Evolutionary conservation across 805 yeast species (phyloP).

Genomic region (Starmerella etchellsii): DNA sequence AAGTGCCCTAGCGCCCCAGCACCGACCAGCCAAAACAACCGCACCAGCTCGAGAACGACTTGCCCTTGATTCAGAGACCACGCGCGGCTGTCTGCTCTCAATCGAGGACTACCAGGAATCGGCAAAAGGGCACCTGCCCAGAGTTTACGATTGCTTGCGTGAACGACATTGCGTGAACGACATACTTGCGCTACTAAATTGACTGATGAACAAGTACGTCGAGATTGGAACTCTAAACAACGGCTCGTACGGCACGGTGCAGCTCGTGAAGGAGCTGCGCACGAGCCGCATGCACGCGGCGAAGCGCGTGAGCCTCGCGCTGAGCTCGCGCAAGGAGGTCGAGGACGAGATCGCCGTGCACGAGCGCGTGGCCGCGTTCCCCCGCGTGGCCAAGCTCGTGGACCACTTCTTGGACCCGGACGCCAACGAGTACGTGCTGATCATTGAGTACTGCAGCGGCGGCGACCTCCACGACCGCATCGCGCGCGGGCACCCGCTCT

Average conservation of each 20-base stretch:
- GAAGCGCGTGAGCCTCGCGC: constrained; percentile 43
- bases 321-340: constrained; percentile 11
- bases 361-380: constrained; percentile 60
- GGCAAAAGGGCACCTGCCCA: too few relatives aligned
- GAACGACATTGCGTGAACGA: too few relatives aligned
- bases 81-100: too few relatives aligned
- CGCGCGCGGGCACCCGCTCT: constrained; percentile 35
- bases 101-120: too few relatives aligned
- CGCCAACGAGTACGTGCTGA: constrained; percentile 38
- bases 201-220: constrained; percentile 32
- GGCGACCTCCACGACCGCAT: constrained; percentile 83
- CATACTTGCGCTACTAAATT: too few relatives aligned
- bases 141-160: too few relatives aligned
- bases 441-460: constrained; percentile 75
- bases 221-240: constrained; percentile 56
- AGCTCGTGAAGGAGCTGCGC: constrained; percentile 60
- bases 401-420: constrained; percentile 45
- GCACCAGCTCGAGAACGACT: too few relatives aligned
- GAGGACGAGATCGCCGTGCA: constrained; percentile 44
- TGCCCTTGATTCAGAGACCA: too few relatives aligned
- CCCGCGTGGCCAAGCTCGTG: constrained; percentile 63
- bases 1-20: too few relatives aligned
- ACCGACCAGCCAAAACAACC: too few relatives aligned
- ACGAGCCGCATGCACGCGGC: constrained; percentile 58
- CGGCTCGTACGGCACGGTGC: constrained; percentile 88